These are phyloP conservation scores for Naganishia vaughanmartiniae DNA, from an alignment of 768 basidiomycete genomes.

Conservation along the genomic window DNA sequence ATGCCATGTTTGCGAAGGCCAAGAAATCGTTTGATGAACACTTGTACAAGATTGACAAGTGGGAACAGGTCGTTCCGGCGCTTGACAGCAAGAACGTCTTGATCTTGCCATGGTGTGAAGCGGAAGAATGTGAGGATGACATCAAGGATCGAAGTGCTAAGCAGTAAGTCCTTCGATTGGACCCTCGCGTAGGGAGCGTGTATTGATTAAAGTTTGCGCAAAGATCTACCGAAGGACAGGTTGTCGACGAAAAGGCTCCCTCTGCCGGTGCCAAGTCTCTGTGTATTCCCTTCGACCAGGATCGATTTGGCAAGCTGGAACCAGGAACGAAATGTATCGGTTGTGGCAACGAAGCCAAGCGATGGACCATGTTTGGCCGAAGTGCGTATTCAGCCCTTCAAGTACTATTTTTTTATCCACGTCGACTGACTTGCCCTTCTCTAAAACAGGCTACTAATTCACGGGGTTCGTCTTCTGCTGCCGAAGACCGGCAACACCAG, in stretches of 20 bases:
- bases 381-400: constrained; percentile 42
- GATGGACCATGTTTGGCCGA: constrained; percentile 93
- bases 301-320: constrained; percentile 72
- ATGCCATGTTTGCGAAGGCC: constrained; percentile 79
- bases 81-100: constrained; percentile 83
- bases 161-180: constrained; percentile 60
- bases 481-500: background rate
- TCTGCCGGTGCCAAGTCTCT: constrained; percentile 97
- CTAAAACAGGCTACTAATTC: constrained; percentile 1
- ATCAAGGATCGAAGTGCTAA: constrained; percentile 91
- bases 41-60: constrained; percentile 70
- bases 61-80: constrained; percentile 89
- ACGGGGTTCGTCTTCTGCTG: background rate
- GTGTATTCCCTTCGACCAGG: constrained; percentile 93
- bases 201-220: constrained; percentile 27
- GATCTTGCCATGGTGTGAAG: constrained; percentile 95
- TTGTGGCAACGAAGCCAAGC: constrained; percentile 82
- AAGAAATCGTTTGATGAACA: constrained; percentile 68
- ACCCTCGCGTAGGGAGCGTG: constrained; percentile 35
- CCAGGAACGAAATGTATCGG: constrained; percentile 83
- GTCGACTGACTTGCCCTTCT: background rate
- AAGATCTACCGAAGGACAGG: constrained; percentile 68
- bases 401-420: background rate
- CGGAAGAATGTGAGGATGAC: constrained; percentile 87
- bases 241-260: constrained; percentile 85